Evolutionary conservation across 306 rosid genomes (phyloP).

Genomic region (Lithocarpus polystachyus): DNA sequence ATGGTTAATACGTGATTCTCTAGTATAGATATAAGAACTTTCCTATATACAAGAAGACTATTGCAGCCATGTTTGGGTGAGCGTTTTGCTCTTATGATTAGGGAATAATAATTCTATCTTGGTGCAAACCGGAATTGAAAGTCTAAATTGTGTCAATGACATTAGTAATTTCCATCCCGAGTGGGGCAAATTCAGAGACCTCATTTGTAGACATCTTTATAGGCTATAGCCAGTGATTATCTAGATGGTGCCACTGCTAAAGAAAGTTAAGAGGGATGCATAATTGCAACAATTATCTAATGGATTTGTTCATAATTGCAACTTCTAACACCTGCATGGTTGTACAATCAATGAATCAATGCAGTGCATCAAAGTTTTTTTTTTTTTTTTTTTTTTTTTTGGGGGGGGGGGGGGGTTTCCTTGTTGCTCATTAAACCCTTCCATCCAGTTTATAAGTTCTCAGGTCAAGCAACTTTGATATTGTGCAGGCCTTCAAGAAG

Average conservation of each 20-base stretch:
- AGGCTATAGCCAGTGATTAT: background rate
- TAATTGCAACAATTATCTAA: no score
- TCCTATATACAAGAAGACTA: background rate
- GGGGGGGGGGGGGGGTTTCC: no score
- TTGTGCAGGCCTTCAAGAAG: slow-evolving; percentile 72
- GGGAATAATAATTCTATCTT: background rate
- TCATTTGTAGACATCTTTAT: background rate
- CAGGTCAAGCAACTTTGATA: slow-evolving; percentile 1
- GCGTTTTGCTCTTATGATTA: background rate
- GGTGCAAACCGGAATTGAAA: background rate
- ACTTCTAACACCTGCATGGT: no score
- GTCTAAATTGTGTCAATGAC: no score
- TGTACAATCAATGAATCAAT: no score
- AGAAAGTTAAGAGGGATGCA: background rate
- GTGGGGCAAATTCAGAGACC: background rate
- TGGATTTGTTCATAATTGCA: no score
- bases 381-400: background rate
- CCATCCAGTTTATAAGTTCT: background rate
- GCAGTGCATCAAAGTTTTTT: no score
- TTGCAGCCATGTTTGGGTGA: background rate
- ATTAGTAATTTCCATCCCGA: background rate
- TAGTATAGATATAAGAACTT: background rate
- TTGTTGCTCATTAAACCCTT: background rate
- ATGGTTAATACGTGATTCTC: background rate
- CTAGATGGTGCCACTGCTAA: background rate